These are phyloP conservation scores for Lagerstroemia fauriei DNA, from an alignment of 441 rosid species.

Conservation along the genomic window DNA sequence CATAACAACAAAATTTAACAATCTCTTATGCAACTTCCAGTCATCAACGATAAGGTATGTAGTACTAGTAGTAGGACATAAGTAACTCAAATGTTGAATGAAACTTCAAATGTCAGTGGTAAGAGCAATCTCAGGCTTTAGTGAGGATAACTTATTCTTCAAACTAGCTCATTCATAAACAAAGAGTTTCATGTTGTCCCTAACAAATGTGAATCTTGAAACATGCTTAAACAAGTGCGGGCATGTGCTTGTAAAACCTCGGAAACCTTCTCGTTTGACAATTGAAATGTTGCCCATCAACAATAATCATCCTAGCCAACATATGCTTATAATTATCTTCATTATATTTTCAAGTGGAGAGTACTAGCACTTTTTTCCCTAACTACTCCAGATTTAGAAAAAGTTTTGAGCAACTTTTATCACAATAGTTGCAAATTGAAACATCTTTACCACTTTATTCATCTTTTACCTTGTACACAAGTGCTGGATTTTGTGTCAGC, in stretches of 20 bases:
- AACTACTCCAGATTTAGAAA: background rate
- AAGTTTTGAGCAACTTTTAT: background rate
- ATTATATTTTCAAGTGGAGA: background rate
- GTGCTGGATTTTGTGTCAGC: too few relatives aligned
- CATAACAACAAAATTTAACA: background rate
- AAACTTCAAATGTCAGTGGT: too few relatives aligned
- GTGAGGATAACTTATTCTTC: background rate
- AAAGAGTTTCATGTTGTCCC: background rate
- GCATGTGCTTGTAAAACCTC: background rate
- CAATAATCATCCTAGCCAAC: constrained; percentile 7
- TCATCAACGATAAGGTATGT: background rate
- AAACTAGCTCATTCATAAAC: background rate
- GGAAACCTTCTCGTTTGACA: background rate
- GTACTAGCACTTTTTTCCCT: background rate
- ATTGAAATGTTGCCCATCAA: constrained; percentile 6
- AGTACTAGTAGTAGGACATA: background rate
- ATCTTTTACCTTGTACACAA: background rate
- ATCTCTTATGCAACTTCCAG: background rate
- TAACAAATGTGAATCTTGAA: background rate
- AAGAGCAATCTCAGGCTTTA: too few relatives aligned
- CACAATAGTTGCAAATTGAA: background rate
- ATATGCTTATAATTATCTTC: background rate
- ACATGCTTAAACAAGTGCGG: constrained; percentile 4
- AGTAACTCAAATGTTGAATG: background rate
- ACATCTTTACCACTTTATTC: too few relatives aligned